Percentiles rank a stretch among this genome's conserved stretches.
Evolutionary conservation across 192 early-diverging fungal species (phyloP).

Genomic region (Entomortierella lignicola): DNA sequence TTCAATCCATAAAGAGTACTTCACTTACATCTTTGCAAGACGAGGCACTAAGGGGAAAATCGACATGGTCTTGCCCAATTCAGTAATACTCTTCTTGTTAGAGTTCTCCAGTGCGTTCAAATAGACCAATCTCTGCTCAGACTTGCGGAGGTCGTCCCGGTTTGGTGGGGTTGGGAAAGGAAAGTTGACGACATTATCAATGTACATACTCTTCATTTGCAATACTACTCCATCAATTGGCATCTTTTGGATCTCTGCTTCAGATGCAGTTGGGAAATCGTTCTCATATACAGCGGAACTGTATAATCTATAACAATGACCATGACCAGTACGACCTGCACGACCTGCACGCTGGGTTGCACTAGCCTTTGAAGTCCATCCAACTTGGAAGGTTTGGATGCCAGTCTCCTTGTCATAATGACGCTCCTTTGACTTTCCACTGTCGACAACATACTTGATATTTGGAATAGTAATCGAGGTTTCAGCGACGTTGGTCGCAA

Average conservation of each 20-base stretch:
- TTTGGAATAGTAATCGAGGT: constrained; percentile 97
- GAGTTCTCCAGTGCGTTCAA: constrained; percentile 78
- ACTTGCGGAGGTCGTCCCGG: constrained; percentile 73
- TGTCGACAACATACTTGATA: constrained; percentile 95
- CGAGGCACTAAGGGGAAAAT: constrained; percentile 93
- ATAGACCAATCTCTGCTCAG: constrained; percentile 84
- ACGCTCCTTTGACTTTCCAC: constrained; percentile 93
- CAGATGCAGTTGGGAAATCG: constrained; percentile 86
- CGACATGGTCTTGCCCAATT: constrained; percentile 88
- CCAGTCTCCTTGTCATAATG: constrained; percentile 86
- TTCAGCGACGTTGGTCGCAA: constrained; percentile 99
- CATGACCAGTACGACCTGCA: constrained; percentile 95
- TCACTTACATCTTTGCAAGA: constrained; percentile 84
- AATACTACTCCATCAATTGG: constrained; percentile 97
- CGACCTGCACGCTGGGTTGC: constrained; percentile 96
- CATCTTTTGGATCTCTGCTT: constrained; percentile 92
- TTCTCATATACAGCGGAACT: constrained; percentile 93
- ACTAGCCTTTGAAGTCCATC: constrained; percentile 95
- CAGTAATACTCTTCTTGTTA: constrained; percentile 76
- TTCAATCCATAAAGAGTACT: too few relatives aligned
- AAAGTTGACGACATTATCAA: constrained; percentile 94
- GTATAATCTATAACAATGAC: constrained; percentile 97
- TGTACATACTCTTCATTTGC: constrained; percentile 98
- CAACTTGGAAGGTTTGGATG: constrained; percentile 89
- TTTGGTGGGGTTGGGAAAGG: constrained; percentile 97